These are phyloP conservation scores for Haberlea rhodopensis DNA, from an alignment of 257 asterid genomes.

Conservation along the genomic window DNA sequence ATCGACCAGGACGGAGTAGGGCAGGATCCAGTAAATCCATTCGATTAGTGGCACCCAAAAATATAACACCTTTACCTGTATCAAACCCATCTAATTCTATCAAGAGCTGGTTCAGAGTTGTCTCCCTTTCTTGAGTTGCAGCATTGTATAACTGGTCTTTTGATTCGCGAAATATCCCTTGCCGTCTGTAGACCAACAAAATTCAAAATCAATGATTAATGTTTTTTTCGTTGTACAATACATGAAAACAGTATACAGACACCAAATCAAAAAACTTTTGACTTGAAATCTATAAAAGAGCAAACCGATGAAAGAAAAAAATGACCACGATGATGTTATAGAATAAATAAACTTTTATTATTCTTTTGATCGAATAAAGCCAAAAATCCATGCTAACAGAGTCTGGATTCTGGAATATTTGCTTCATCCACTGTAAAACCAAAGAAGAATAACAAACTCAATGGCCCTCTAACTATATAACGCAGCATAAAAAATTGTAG, in stretches of 20 bases:
- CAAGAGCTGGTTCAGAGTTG: slow-evolving; percentile 95
- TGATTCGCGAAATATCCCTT: slow-evolving; percentile 61
- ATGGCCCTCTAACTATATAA: too few species aligned
- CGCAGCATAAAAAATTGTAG: not conserved
- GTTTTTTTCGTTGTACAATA: slow-evolving; percentile 1
- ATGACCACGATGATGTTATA: not conserved
- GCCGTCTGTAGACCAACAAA: slow-evolving; percentile 62
- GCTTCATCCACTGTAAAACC: not conserved
- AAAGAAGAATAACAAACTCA: not conserved
- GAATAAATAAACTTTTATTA: not conserved
- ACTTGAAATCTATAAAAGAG: not conserved
- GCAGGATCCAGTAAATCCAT: slow-evolving; percentile 98
- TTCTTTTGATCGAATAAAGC: not conserved
- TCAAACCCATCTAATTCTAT: slow-evolving; percentile 97
- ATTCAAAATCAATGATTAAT: slow-evolving; percentile 16
- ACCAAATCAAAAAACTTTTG: slow-evolving; percentile 10
- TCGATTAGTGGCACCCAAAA: slow-evolving; percentile 96
- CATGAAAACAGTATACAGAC: slow-evolving; percentile 14
- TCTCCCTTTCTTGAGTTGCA: slow-evolving; percentile 95
- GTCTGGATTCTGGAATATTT: not conserved
- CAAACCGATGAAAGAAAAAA: not conserved
- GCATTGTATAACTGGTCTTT: slow-evolving; percentile 60
- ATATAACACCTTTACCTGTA: slow-evolving; percentile 97
- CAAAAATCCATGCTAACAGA: slow-evolving; percentile 4
- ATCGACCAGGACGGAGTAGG: slow-evolving; percentile 99